Percentiles rank a stretch among this genome's conserved stretches.
Conservation (phyloP, 2,329 filamentous ascomycete genomes). For the Fusarium fujikuroi region DNA sequence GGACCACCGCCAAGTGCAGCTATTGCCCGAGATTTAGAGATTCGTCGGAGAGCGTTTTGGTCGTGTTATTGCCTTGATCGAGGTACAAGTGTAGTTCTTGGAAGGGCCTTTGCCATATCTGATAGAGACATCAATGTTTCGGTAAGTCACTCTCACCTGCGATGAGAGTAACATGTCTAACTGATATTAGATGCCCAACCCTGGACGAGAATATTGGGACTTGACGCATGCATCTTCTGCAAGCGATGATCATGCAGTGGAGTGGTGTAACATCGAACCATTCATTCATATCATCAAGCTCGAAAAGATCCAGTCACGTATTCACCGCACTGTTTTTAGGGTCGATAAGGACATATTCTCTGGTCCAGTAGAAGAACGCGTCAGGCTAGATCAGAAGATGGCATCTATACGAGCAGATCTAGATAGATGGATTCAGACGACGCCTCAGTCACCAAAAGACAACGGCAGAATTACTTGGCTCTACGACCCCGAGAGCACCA, state of each 20-base stretch:
- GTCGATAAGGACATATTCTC: neutral
- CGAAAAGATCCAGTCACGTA: neutral
- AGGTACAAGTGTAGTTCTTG: neutral
- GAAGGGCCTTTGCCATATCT: neutral
- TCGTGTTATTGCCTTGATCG: neutral
- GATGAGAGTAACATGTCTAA: rapidly evolving
- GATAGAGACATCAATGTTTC: neutral
- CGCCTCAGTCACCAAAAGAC: neutral
- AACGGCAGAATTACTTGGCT: neutral
- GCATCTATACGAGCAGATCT: neutral
- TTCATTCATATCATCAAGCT: neutral
- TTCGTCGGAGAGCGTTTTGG: neutral
- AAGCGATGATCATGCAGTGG: neutral
- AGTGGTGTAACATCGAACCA: neutral
- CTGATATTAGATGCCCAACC: neutral
- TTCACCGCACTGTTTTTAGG: neutral
- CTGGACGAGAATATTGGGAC: neutral
- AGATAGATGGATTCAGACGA: neutral
- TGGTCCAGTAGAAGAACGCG: neutral
- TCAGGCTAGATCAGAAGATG: neutral
- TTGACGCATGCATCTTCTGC: neutral
- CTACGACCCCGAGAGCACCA: neutral
- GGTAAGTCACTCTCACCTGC: neutral
- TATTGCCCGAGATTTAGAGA: neutral
- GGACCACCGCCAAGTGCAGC: neutral